Percentiles rank a stretch among this genome's conserved stretches.
These are phyloP conservation scores for Schwanniomyces pseudopolymorphus DNA, from an alignment of 805 yeast genomes.

Conservation along the genomic window DNA sequence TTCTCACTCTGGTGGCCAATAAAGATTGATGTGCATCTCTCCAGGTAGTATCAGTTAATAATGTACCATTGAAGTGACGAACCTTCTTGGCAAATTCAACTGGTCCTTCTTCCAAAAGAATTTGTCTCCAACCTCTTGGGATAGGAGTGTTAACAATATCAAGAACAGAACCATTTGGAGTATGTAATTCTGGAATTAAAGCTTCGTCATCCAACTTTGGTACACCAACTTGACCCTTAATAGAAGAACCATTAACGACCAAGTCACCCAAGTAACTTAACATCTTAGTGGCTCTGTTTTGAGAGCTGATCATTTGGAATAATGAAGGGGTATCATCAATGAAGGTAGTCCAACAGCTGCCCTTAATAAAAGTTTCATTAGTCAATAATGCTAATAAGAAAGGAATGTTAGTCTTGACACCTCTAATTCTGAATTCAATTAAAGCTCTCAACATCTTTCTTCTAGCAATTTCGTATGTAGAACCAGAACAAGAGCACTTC, in stretches of 20 bases:
- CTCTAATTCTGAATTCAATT: conserved; percentile 97
- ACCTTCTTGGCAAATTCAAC: conserved; percentile 87
- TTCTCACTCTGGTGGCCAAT: conserved; percentile 95
- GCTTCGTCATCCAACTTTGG: conserved; percentile 83
- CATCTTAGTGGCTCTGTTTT: conserved; percentile 94
- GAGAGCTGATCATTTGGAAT: conserved; percentile 91
- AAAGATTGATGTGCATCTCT: conserved; percentile 99
- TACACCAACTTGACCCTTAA: conserved; percentile 90
- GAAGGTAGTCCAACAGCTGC: conserved; percentile 96
- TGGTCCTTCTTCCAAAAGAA: conserved; percentile 82
- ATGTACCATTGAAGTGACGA: conserved; percentile 78
- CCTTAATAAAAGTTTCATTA: conserved; percentile 79
- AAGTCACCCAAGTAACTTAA: conserved; percentile 89
- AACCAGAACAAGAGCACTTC: conserved; percentile 95
- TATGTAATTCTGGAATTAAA: conserved; percentile 68
- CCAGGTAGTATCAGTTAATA: conserved; percentile 99
- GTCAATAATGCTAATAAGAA: conserved; percentile 89
- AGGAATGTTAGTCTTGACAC: conserved; percentile 98
- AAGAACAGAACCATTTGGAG: conserved; percentile 57
- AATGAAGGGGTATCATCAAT: conserved; percentile 97
- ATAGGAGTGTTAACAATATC: conserved; percentile 52
- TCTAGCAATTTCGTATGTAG: conserved; percentile 94
- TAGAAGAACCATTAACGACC: conserved; percentile 93
- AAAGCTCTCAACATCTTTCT: conserved; percentile 96
- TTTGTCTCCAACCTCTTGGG: conserved; percentile 90